Conservation (phyloP, 805 yeast species). For the Candida nonsorbophila region DNA sequence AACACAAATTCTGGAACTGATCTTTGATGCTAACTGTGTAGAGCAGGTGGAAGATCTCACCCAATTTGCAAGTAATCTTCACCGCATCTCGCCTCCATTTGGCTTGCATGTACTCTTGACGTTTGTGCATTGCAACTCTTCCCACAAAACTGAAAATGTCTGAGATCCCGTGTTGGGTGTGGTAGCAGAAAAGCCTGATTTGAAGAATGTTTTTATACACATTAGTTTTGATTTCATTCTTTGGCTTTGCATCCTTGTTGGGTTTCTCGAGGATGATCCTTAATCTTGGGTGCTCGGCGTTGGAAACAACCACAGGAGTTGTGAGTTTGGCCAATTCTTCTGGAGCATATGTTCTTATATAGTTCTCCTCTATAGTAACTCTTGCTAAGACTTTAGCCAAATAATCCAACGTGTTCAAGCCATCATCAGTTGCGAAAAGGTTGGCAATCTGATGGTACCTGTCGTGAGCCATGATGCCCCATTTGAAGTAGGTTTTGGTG, state of each 20-base stretch:
- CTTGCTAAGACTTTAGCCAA: constrained; percentile 47
- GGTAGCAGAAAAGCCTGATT: constrained; percentile 45
- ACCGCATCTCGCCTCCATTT: constrained; percentile 37
- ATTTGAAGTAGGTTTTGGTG: constrained; percentile 53
- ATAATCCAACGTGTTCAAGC: constrained; percentile 33
- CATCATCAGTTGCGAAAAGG: constrained; percentile 36
- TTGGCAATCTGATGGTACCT: constrained; percentile 37
- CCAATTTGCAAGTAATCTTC: constrained; percentile 30
- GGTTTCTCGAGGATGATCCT: constrained; percentile 44
- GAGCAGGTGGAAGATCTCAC: constrained; percentile 18
- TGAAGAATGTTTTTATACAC: constrained; percentile 55
- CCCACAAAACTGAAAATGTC: constrained; percentile 39
- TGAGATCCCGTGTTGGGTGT: constrained; percentile 42
- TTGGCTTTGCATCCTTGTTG: constrained; percentile 13
- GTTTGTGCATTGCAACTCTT: constrained; percentile 42
- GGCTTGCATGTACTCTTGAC: constrained; percentile 36
- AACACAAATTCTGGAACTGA: constrained; percentile 15
- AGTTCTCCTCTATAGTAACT: constrained; percentile 52
- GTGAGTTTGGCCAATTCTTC: constrained; percentile 41
- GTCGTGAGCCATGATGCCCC: constrained; percentile 44
- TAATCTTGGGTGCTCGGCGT: constrained; percentile 29
- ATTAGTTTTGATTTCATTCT: constrained; percentile 15
- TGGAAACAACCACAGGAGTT: constrained; percentile 19
- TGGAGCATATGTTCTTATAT: constrained; percentile 46
- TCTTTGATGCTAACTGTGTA: constrained; percentile 15